Base-by-base conservation (phyloP, 2,329 filamentous ascomycete genomes). In the Metarhizium guizhouense region DNA sequence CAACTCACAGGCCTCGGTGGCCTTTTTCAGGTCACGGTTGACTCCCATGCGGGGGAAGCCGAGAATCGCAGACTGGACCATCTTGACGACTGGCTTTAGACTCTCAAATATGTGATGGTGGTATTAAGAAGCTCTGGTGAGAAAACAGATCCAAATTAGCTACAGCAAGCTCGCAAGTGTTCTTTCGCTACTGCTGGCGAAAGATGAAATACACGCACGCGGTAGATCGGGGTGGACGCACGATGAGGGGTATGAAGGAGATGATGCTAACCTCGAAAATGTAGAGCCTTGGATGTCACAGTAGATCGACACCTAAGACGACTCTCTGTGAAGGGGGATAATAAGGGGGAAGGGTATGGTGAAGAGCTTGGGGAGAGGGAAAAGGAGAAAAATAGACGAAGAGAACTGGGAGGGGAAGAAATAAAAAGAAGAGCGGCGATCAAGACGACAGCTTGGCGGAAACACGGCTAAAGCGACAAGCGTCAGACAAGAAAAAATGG, bases 1-100 rank as follows among this genome's bases (percentile, higher is more conserved):
- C 29, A 45, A 78, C 78, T 71, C 64, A 81, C 79, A 99, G 74
- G 93, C 90, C 79, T 99, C 94, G 65, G 92, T 99, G 72, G 94
- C 94, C 86, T 99, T 99, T 88, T 99, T 99, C 74, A 99, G 86
- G 83, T 99, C 94, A 86, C 94, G 91, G 79, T 95, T 89, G 70
- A 84, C 88, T 78, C 94, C 94, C 90, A 97, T 96, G 73, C 94
- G 93, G 75, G 94, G 94, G 85, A 99, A 99, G 79, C 94, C 94
- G 75, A 99, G 87, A 75, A 99, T 83, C 66, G 94, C 79, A 63
- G 81, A 84, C 70, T 83, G 78, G 73, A 84, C 81, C 81, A 84
- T 84, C 60, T 72, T 81, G 72, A 62, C 66, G 69, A 68, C 70
- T 66, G 60, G 59, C 62, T 62, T 32, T 53, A 40, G 45, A 51